Evolutionary conservation across 2,329 filamentous ascomycete genomes (phyloP).

Genomic region (Nannizziopsis barbatae): DNA sequence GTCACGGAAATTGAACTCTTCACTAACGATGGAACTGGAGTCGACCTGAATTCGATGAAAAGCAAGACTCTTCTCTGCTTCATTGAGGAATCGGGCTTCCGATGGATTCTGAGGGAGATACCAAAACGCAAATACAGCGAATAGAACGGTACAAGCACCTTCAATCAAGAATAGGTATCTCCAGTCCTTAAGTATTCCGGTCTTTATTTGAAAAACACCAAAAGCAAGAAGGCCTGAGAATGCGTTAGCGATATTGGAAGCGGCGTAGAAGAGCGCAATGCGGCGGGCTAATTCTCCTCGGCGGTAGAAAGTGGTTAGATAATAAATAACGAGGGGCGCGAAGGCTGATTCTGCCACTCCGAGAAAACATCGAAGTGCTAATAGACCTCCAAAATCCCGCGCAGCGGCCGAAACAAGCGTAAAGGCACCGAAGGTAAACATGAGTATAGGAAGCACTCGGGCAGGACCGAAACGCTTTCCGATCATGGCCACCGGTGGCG

Average conservation of each 20-base stretch:
- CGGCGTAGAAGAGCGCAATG: conserved; percentile 64
- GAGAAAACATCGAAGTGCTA: conserved; percentile 58
- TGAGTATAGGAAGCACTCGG: conserved; percentile 54
- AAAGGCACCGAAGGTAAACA: conserved; percentile 56
- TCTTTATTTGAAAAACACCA: conserved; percentile 49
- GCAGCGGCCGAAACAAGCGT: conserved; percentile 49
- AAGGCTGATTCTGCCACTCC: conserved; percentile 58
- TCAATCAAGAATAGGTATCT: conserved; percentile 48
- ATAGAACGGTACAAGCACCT: conserved; percentile 48
- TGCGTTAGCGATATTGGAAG: conserved; percentile 60
- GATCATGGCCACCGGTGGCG: conserved; percentile 53
- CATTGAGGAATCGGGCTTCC: conserved; percentile 53
- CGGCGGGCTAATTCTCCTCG: conserved; percentile 59
- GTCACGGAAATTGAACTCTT: conserved; percentile 44
- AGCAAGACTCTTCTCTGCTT: conserved; percentile 56
- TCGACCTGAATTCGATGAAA: conserved; percentile 66
- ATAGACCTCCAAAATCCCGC: conserved; percentile 53
- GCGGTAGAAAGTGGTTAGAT: conserved; percentile 56
- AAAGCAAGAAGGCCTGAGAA: conserved; percentile 52
- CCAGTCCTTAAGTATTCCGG: conserved; percentile 40
- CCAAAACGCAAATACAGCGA: conserved; percentile 54
- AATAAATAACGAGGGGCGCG: conserved; percentile 58
- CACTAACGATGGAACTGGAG: conserved; percentile 52
- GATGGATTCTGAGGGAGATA: conserved; percentile 57
- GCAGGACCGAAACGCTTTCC: conserved; percentile 58